Conservation (phyloP, 2,329 filamentous ascomycete genomes). For the Pseudopithomyces maydicus region DNA sequence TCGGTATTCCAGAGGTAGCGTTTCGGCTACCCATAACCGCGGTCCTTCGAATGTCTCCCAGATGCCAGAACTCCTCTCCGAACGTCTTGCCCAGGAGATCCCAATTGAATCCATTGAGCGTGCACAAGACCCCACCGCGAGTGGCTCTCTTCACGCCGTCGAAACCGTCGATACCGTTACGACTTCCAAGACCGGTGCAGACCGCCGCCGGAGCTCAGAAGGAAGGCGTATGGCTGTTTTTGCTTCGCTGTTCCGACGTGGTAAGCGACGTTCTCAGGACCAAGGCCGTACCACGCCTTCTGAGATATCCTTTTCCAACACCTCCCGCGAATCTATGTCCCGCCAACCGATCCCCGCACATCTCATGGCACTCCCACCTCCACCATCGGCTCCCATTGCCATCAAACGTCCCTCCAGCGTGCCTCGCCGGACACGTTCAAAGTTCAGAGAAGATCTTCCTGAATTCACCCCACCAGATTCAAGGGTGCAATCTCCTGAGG, state of each 20-base stretch:
- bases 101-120: slow-evolving; percentile 51
- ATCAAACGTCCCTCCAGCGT: slow-evolving; percentile 58
- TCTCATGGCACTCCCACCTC: slow-evolving; percentile 47
- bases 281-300: slow-evolving; percentile 63
- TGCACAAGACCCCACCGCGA: slow-evolving; percentile 32
- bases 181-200: slow-evolving; percentile 31
- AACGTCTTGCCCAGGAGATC: slow-evolving; percentile 40
- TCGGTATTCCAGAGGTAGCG: slow-evolving; percentile 54
- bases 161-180: slow-evolving; percentile 36
- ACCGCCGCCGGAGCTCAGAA: slow-evolving; percentile 41
- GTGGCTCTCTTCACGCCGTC: slow-evolving; percentile 39
- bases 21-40: slow-evolving; percentile 51
- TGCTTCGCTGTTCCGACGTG: slow-evolving; percentile 70
- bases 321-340: slow-evolving; percentile 84
- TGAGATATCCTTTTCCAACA: slow-evolving; percentile 79
- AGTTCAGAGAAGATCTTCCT: slow-evolving; percentile 89
- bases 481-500: slow-evolving; percentile 77
- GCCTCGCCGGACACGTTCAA: slow-evolving; percentile 82
- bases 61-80: slow-evolving; percentile 54
- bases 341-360: slow-evolving; percentile 59
- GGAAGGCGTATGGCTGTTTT: slow-evolving; percentile 42
- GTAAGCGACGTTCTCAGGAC: slow-evolving; percentile 56
- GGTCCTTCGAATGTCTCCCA: slow-evolving; percentile 60
- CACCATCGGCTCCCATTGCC: slow-evolving; percentile 40
- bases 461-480: slow-evolving; percentile 83